Conservation (phyloP, 1,284 basidiomycete species). For the Cutaneotrichosporon cyanovorans region DNA sequence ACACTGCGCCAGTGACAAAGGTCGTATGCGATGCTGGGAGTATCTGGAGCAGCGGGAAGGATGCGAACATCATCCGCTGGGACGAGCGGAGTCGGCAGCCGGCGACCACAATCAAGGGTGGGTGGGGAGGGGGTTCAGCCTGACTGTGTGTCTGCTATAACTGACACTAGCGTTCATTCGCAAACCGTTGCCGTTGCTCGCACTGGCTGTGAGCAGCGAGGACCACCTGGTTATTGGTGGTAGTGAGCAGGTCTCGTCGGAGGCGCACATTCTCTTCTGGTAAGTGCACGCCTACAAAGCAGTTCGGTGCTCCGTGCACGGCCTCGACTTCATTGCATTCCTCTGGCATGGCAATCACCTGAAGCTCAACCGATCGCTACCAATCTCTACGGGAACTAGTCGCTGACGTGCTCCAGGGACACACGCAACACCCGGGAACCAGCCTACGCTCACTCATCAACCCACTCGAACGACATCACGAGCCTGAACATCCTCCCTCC, state of each 20-base stretch:
- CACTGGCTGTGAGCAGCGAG: slow-evolving; percentile 33
- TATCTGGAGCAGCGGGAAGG: slow-evolving; percentile 40
- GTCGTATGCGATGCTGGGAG: slow-evolving; percentile 26
- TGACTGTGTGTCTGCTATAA: background rate
- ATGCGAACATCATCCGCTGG: slow-evolving; percentile 41
- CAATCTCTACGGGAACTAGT: no score
- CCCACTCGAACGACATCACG: slow-evolving; percentile 51
- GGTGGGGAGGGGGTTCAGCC: slow-evolving; percentile 3
- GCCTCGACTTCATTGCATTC: no score
- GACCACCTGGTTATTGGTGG: slow-evolving; percentile 48
- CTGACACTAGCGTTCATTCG: slow-evolving; percentile 32
- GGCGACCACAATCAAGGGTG: slow-evolving; percentile 38
- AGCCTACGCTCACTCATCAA: slow-evolving; percentile 46
- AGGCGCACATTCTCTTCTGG: slow-evolving; percentile 49
- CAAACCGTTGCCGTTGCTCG: slow-evolving; percentile 40
- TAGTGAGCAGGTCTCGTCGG: slow-evolving; percentile 46
- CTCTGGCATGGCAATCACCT: no score
- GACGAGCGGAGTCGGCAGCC: slow-evolving; percentile 36
- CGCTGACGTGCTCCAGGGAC: no score
- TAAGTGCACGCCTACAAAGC: no score
- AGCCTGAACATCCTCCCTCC: slow-evolving; percentile 46
- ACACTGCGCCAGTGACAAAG: slow-evolving; percentile 30
- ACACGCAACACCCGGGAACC: slow-evolving; percentile 38
- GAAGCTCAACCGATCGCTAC: no score
- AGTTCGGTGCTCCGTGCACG: no score